phyloP scores from a whole-genome alignment of 140 eudicot genomes.

The Senecio squalidus region DNA sequence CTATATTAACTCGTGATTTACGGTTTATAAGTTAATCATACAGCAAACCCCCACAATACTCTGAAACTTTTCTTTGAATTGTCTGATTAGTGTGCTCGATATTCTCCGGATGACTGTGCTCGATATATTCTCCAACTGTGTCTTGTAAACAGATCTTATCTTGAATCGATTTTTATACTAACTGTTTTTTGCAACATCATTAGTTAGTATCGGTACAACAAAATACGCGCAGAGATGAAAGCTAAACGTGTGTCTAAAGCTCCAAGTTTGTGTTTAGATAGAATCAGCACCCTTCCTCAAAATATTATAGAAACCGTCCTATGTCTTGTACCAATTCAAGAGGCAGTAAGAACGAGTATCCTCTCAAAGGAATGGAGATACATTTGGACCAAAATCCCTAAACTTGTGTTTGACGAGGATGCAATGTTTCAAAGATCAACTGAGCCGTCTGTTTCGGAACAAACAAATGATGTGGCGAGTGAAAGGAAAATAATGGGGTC shows the following conservation, averaged over 20 bases:
- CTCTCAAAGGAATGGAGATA: constrained; percentile 12
- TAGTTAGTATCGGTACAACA: not conserved
- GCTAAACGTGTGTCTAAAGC: not conserved
- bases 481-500: not conserved
- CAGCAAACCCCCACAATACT: too few species aligned
- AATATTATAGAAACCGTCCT: not conserved
- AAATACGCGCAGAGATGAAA: not conserved
- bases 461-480: too few species aligned
- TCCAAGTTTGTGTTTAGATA: not conserved
- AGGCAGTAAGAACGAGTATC: constrained; percentile 14
- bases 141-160: too few species aligned
- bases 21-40: too few species aligned
- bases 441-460: not conserved
- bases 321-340: constrained; percentile 4
- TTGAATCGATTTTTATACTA: too few species aligned
- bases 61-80: too few species aligned
- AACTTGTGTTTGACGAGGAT: constrained; percentile 8
- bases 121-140: too few species aligned
- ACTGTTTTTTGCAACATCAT: too few species aligned
- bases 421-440: not conserved
- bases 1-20: too few species aligned
- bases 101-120: too few species aligned
- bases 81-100: too few species aligned
- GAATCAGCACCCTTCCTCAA: not conserved
- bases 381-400: not conserved